A percentile compares a stretch with the other conserved stretches of the same genome.
These are phyloP conservation scores for Talaromyces adpressus DNA, from an alignment of 495 filamentous ascomycete species.

Conservation along the genomic window DNA sequence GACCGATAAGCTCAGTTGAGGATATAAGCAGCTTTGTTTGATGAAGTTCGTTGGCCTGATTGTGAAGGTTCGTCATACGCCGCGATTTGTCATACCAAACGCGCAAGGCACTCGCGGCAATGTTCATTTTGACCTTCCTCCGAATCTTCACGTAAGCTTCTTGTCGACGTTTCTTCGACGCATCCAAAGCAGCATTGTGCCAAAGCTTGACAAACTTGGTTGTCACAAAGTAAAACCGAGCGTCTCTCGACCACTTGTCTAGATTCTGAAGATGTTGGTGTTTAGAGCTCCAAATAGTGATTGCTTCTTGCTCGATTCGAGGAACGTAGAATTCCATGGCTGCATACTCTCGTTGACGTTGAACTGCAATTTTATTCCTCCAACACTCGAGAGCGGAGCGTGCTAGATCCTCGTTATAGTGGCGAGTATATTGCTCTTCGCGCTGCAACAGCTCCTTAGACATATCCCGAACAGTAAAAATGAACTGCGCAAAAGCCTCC, in stretches of 20 bases:
- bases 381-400: slow-evolving; percentile 34
- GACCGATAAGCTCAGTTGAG: slow-evolving; percentile 30
- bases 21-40: slow-evolving; percentile 30
- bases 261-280: slow-evolving; percentile 39
- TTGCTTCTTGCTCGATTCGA: slow-evolving; percentile 37
- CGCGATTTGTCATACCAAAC: slow-evolving; percentile 40
- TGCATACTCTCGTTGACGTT: slow-evolving; percentile 38
- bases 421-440: slow-evolving; percentile 29
- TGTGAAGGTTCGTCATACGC: slow-evolving; percentile 30
- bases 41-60: slow-evolving; percentile 33
- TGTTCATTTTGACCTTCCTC: slow-evolving; percentile 49
- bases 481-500: slow-evolving; percentile 35
- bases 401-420: slow-evolving; percentile 25
- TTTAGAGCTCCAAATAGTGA: slow-evolving; percentile 42
- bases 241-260: slow-evolving; percentile 46
- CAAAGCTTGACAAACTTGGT: slow-evolving; percentile 48
- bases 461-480: slow-evolving; percentile 30
- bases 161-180: slow-evolving; percentile 47
- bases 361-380: slow-evolving; percentile 32
- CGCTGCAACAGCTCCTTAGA: slow-evolving; percentile 30
- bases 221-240: slow-evolving; percentile 52
- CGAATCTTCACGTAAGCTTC: slow-evolving; percentile 54
- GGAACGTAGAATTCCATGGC: slow-evolving; percentile 50
- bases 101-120: slow-evolving; percentile 39
- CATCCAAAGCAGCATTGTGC: slow-evolving; percentile 43